Percentiles rank a stretch among this genome's conserved stretches.
Conservation (phyloP, 129 eudicot species). For the Tagetes patula region DNA sequence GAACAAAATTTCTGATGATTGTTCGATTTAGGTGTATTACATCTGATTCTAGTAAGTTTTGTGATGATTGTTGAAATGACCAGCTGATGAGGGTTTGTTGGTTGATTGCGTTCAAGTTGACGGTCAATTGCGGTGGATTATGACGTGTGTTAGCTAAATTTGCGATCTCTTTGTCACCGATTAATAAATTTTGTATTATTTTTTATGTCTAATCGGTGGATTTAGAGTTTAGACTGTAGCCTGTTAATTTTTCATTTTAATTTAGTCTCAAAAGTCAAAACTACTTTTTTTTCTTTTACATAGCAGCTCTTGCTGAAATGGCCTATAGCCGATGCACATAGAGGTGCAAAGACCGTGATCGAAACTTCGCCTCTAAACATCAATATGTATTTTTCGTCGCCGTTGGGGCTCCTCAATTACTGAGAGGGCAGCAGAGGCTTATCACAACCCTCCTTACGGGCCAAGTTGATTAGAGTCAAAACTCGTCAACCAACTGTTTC, state of each 20-base stretch:
- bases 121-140: slow-evolving; percentile 9
- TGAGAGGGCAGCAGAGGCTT: too few species aligned
- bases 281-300: background rate
- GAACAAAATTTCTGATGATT: too few species aligned
- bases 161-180: background rate
- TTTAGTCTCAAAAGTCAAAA: slow-evolving; percentile 11
- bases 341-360: too few species aligned
- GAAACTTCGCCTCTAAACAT: too few species aligned
- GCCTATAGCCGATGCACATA: too few species aligned
- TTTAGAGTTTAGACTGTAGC: background rate
- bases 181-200: background rate
- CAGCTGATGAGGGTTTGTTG: background rate
- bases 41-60: background rate
- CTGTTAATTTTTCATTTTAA: background rate
- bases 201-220: background rate
- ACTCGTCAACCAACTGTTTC: too few species aligned
- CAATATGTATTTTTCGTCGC: too few species aligned
- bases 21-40: background rate
- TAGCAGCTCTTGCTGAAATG: too few species aligned
- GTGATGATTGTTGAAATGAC: background rate
- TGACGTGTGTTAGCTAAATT: background rate
- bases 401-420: too few species aligned
- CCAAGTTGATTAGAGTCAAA: too few species aligned
- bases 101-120: slow-evolving; percentile 8
- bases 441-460: too few species aligned